A percentile compares a stretch with the other conserved stretches of the same genome.
phyloP scores from a whole-genome alignment of 23 red algal species.

The Gracilaria vermiculophylla region DNA sequence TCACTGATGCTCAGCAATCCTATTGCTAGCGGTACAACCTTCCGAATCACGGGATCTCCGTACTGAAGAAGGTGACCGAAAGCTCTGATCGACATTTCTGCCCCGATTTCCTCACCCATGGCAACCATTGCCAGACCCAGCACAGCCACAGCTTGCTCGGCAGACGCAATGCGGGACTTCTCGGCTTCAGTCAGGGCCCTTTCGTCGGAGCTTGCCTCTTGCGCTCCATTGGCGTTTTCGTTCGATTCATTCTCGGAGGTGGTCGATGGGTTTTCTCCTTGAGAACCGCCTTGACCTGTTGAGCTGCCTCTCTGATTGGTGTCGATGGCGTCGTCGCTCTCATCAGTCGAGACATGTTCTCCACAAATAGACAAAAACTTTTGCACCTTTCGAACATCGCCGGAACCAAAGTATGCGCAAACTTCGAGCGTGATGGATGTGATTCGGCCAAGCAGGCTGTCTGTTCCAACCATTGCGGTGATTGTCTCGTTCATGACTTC shows the following conservation, averaged over 20 bases:
- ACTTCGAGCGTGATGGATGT: slow-evolving; percentile 66
- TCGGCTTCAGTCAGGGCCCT: slow-evolving; percentile 35
- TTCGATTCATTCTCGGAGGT: not conserved
- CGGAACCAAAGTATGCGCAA: slow-evolving; percentile 77
- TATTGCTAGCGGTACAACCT: slow-evolving; percentile 82
- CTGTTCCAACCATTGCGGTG: slow-evolving; percentile 61
- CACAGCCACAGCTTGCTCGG: slow-evolving; percentile 79
- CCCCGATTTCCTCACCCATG: slow-evolving; percentile 84
- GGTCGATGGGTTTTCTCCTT: not conserved
- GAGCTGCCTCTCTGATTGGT: not conserved
- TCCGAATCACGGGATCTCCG: slow-evolving; percentile 74
- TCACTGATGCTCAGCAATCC: slow-evolving; percentile 84
- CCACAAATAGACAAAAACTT: slow-evolving; percentile 84
- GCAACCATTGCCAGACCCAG: slow-evolving; percentile 80
- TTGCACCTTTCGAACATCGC: slow-evolving; percentile 88
- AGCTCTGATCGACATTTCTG: slow-evolving; percentile 83
- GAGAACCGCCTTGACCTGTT: not conserved
- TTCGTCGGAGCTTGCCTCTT: not conserved
- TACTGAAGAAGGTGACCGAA: slow-evolving; percentile 93
- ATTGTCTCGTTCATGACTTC: slow-evolving; percentile 69
- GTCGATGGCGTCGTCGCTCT: slow-evolving; percentile 27
- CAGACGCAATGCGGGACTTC: slow-evolving; percentile 15
- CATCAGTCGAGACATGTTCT: slow-evolving; percentile 59
- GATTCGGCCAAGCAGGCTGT: slow-evolving; percentile 44
- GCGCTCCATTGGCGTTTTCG: not conserved